Evolutionary conservation across 306 rosid species (phyloP).

Genomic region (Datisca glomerata): DNA sequence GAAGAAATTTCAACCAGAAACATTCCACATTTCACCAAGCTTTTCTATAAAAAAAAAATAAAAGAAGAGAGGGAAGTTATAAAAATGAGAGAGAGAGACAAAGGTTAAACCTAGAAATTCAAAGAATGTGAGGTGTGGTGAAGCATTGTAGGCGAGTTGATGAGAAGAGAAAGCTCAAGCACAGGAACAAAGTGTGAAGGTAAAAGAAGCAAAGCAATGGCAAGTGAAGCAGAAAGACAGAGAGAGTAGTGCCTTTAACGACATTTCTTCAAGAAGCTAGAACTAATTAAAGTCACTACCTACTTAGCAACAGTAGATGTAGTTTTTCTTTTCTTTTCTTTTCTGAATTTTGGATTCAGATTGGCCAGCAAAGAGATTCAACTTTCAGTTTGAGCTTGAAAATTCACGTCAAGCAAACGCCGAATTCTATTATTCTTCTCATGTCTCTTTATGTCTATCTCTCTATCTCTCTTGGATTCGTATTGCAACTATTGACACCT

Average conservation of each 20-base stretch:
- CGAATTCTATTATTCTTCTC: neutral
- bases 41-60: no score
- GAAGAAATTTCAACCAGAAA: no score
- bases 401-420: conserved; percentile 18
- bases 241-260: neutral
- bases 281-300: conserved; percentile 7
- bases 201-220: neutral
- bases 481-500: no score
- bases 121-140: neutral
- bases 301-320: neutral
- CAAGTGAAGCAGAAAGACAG: neutral
- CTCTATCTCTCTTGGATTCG: no score
- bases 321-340: neutral
- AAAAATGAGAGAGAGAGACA: neutral
- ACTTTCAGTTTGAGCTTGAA: conserved; percentile 8
- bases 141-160: neutral
- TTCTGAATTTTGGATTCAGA: neutral
- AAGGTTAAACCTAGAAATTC: neutral
- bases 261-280: neutral
- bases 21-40: no score
- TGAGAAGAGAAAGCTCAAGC: neutral
- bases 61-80: neutral
- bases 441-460: no score
- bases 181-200: neutral
- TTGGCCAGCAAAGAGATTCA: conserved; percentile 1